phyloP scores from a whole-genome alignment of 1,284 basidiomycete species.

The Trametes pubescens region DNA sequence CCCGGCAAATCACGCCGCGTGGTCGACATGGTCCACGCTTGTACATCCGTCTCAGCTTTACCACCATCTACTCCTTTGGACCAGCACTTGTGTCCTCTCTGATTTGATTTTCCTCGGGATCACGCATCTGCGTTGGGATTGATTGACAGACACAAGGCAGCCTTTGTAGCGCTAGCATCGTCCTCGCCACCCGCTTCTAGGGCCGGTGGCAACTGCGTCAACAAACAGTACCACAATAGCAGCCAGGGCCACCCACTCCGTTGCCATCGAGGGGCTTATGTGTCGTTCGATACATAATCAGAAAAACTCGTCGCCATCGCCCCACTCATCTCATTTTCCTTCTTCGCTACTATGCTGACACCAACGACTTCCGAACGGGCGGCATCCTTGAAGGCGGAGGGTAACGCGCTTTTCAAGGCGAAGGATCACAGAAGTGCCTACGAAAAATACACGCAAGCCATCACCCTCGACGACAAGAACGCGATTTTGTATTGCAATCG shows the following conservation, averaged over 20 bases:
- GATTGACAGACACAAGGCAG: too few relatives aligned
- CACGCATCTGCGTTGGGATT: too few relatives aligned
- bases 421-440: conserved; percentile 43
- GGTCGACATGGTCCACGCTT: too few relatives aligned
- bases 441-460: conserved; percentile 46
- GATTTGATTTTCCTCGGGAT: too few relatives aligned
- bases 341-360: neutral
- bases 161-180: too few relatives aligned
- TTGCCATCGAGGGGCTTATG: neutral
- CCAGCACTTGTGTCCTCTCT: too few relatives aligned
- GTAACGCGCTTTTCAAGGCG: conserved; percentile 45
- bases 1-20: too few relatives aligned
- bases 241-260: neutral
- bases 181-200: too few relatives aligned
- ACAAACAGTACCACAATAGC: neutral
- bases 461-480: conserved; percentile 42
- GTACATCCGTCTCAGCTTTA: too few relatives aligned
- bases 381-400: conserved; percentile 45
- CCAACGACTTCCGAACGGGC: neutral
- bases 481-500: conserved; percentile 49
- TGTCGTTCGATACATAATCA: too few relatives aligned
- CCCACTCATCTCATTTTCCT: neutral
- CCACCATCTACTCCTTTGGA: too few relatives aligned
- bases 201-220: neutral
- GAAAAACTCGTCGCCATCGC: too few relatives aligned